Percentiles rank a stretch among this genome's conserved stretches.
Evolutionary conservation across 192 early-diverging fungal genomes (phyloP).

Genomic region (Jimgerdemannia lactiflua): DNA sequence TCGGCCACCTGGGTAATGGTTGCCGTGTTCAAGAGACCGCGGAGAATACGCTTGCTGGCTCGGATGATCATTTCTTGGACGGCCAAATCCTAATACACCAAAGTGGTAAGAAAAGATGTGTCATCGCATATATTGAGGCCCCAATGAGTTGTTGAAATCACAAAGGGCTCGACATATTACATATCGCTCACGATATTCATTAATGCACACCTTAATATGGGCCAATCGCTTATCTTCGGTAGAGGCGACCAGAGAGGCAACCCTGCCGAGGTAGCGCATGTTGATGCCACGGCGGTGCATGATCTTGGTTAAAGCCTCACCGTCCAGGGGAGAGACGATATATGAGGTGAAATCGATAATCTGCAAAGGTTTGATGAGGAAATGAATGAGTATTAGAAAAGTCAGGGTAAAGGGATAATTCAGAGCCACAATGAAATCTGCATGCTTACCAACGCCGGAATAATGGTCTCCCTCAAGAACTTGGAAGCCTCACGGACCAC

Average conservation of each 20-base stretch:
- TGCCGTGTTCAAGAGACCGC: constrained; percentile 54
- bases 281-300: constrained; percentile 97
- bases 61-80: constrained; percentile 89
- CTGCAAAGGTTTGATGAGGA: constrained; percentile 27
- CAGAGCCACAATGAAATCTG: constrained; percentile 3
- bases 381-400: constrained; percentile 42
- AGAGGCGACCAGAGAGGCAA: constrained; percentile 62
- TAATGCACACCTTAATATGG: constrained; percentile 44
- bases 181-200: no score
- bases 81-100: constrained; percentile 51
- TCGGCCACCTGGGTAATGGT: constrained; percentile 58
- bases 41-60: constrained; percentile 80
- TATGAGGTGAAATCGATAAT: constrained; percentile 64
- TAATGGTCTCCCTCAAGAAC: constrained; percentile 69
- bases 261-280: constrained; percentile 91
- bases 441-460: constrained; percentile 52
- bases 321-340: constrained; percentile 74
- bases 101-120: neutral
- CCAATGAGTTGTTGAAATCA: no score
- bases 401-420: constrained; percentile 17
- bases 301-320: constrained; percentile 66
- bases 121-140: no score
- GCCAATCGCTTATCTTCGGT: constrained; percentile 49
- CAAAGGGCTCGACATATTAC: no score
- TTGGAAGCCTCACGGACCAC: constrained; percentile 71